phyloP scores from a whole-genome alignment of 2,329 filamentous ascomycete genomes.

The Cladosporium sp. region DNA sequence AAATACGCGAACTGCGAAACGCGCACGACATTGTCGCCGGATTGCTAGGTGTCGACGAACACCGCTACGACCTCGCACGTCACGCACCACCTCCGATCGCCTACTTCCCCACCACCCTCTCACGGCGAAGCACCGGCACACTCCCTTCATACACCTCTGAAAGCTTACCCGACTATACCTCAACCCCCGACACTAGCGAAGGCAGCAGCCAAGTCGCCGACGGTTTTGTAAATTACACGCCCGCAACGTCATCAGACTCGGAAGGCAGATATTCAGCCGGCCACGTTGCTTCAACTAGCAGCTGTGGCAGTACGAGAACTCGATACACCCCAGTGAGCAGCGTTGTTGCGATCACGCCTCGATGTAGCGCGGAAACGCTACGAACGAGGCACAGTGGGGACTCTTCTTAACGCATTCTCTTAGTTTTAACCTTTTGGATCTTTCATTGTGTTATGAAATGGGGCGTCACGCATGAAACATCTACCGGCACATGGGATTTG shows the following conservation, averaged over 20 bases:
- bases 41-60: slow-evolving; percentile 24
- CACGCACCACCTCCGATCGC: slow-evolving; percentile 24
- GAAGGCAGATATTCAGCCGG: not conserved
- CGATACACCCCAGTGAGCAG: slow-evolving; percentile 38
- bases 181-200: slow-evolving; percentile 25
- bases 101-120: slow-evolving; percentile 27
- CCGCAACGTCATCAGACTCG: slow-evolving; percentile 20
- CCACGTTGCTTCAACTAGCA: slow-evolving; percentile 14
- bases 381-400: slow-evolving; percentile 19
- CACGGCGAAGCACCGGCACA: slow-evolving; percentile 28
- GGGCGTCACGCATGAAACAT: not conserved
- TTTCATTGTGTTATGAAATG: no score
- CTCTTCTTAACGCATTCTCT: not conserved
- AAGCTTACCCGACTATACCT: slow-evolving; percentile 44
- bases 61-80: slow-evolving; percentile 30
- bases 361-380: slow-evolving; percentile 38
- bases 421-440: not conserved
- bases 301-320: slow-evolving; percentile 15
- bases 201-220: slow-evolving; percentile 34
- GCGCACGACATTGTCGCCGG: slow-evolving; percentile 49
- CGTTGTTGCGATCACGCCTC: slow-evolving; percentile 37
- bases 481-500: not conserved
- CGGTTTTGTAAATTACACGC: slow-evolving; percentile 39
- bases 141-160: slow-evolving; percentile 34
- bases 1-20: slow-evolving; percentile 49